Percentiles rank a stretch among this genome's conserved stretches.
phyloP scores from a whole-genome alignment of 352 stramenopile genomes.

The Pythium brassicae region DNA sequence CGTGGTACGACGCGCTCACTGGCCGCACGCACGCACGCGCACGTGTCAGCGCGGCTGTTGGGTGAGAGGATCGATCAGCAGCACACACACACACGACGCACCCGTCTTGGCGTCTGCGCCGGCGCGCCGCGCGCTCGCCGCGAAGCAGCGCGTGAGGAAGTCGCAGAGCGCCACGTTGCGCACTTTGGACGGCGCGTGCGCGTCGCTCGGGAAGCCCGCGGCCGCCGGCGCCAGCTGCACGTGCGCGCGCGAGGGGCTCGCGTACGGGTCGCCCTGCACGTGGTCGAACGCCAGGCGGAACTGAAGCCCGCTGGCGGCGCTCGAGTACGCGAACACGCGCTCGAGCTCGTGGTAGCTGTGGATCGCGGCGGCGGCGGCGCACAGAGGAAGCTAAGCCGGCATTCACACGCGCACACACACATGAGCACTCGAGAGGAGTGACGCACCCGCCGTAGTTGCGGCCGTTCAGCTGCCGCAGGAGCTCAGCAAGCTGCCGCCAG shows the following conservation, averaged over 20 bases:
- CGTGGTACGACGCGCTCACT: conserved; percentile 74
- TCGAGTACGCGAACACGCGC: conserved; percentile 25
- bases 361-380: too few relatives aligned
- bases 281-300: conserved; percentile 91
- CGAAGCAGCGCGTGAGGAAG: conserved; percentile 88
- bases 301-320: conserved; percentile 11
- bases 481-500: conserved; percentile 44
- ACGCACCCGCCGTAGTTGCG: conserved; percentile 84
- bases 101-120: conserved; percentile 62
- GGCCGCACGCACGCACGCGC: too few relatives aligned
- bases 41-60: too few relatives aligned
- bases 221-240: conserved; percentile 70
- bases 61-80: too few relatives aligned
- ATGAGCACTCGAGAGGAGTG: too few relatives aligned
- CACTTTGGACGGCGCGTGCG: conserved; percentile 63
- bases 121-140: conserved; percentile 41
- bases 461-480: conserved; percentile 54
- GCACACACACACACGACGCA: conserved; percentile 6
- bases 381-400: too few relatives aligned
- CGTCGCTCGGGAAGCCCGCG: conserved; percentile 80
- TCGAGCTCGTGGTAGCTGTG: conserved; percentile 83
- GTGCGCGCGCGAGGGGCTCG: conserved; percentile 91
- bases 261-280: conserved; percentile 95
- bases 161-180: conserved; percentile 87
- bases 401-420: too few relatives aligned